Base-by-base conservation (phyloP, 1,284 basidiomycete genomes). In the Afroboletus lepidellus region DNA sequence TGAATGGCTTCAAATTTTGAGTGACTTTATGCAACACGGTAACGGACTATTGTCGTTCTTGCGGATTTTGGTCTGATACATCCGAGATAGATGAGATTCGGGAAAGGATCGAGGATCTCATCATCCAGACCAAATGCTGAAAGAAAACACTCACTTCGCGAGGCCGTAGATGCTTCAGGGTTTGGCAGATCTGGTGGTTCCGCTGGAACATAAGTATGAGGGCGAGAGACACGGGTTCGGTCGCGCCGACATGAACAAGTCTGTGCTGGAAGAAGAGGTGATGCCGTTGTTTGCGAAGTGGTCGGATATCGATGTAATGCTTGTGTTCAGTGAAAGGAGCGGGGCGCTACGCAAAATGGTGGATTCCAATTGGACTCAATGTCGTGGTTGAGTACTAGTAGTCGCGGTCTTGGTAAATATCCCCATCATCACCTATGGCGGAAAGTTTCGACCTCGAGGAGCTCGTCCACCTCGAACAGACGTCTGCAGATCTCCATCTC, bases 1-100 rank as follows among this genome's bases (percentile, higher is more conserved):
- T 3, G 61, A 64, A 46, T 65, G 65, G 2, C 66, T 68, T 46
- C 65, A 65, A 20, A 54, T 64, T 5, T 67, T n/a, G n/a, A n/a
- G n/a, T n/a, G n/a, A n/a, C n/a, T n/a, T n/a, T 6, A 66, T 66
- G 55, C 47, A 49, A 41, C 21, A 64, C 6, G 53, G 61, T 64
- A 56, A 53, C 13, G 29, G n/a, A n/a, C n/a, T 13, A 5, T 13
- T 9, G 30, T 30, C 21, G 21, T 27, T n/a, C 3, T 20, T 12
- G 2, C 21, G 0, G 29, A 36, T 30, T 11, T 13, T 4, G n/a
- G n/a, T n/a, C 7, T 60, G 36, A 64, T 34, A n/a, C 3, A n/a
- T 41, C 11, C 8, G 46, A 18, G 3, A 24, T 11, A 69, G 66
- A n/a, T 12, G 41, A 59, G 13, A 18, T 65, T 9, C 53, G 64